Evolutionary conservation across 768 basidiomycete genomes (phyloP), one percentile per base, ranked within the genome.

Genomic region (Tricholoma saponaceum): DNA sequence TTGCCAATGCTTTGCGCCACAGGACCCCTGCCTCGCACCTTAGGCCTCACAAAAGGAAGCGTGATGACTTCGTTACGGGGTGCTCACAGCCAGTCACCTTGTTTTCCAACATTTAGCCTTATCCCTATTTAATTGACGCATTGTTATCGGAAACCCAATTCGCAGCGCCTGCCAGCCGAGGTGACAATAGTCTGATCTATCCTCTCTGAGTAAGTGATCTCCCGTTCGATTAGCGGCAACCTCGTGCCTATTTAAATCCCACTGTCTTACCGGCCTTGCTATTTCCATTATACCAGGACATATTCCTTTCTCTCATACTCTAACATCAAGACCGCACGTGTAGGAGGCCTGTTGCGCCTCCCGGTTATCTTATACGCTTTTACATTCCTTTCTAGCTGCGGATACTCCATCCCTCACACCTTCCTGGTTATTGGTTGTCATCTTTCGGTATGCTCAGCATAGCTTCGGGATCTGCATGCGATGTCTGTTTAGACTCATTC

Each of bases 401-500:
- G 51, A 57, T 59, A 58, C 52, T n/a, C 46, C 7, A 54, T 43
- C 53, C 57, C 49, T 53, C 33, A 50, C 52, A 23, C 57, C 28
- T 54, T 30, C n/a, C 43, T 46, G 55, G 13, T 58, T 25, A 47
- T 51, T 60, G 59, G 60, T 58, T 59, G 56, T 62, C 62, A 70
- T 72, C 61, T 63, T 60, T 57, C 55, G 61, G 60, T 59, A 90
- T 90, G 90, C 80, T 90, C 64, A 81, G 79, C 69, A 68, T 88
- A 68, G 81, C 82, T 64, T 67, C 81, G 59, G 79, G 79, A 74
- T 89, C 89, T 64, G 75, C 76, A 51, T 91, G 89, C 79, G 89
- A 90, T 72, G 80, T 90, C 65, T 91, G 89, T 72, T 77, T 86
- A 62, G 88, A 90, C 62, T 70, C 72, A 30, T 90, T 86, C 67